Evolutionary conservation across 257 asterid genomes (phyloP), one percentile per base, ranked within the genome.

Genomic region (Nicotiana paniculata): DNA sequence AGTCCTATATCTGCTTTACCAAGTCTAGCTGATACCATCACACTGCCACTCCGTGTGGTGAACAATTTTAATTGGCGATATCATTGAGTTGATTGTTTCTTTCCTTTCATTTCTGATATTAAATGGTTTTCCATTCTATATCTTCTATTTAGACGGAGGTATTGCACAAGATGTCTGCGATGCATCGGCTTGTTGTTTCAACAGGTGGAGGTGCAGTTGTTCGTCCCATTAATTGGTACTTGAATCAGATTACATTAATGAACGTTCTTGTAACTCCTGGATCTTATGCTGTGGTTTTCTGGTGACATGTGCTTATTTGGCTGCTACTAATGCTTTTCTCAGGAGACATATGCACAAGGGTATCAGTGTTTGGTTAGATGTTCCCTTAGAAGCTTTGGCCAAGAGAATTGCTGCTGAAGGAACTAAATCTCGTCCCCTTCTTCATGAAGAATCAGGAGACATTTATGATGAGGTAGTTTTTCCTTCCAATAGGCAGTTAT

Each of bases 151-250:
- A 96, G 99, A 93, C 98, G 0, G 93, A 92, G 88, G 93, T 87
- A 51, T 81, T 96, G 86, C 83, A 79, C 75, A 92, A 92, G 90
- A 84, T 94, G 77, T 94, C 99, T 64, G 77, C 69, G 81, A 92
- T 89, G 97, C 93, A 88, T 33, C 90, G 88, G 51, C 82, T 93
- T 82, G 95, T 96, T 85, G 89, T 93, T 87, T 96, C 99, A 85
- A 92, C 98, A 0, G 99, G 98, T 77, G 99, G 99, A 76, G 98
- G 98, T 85, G 98, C 97, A 24, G 98, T 96, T 82, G 87, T 93
- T 82, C 97, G 97, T 84, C 93, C 95, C 77, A 82, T 92, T 82
- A 96, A 96, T 90, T 94, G 99, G 98, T 96, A 96, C 69, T 10
- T 75, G 83, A 81, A 54, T 5, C 28, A 84, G 55, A 82, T 75